Evolutionary conservation across 352 stramenopile species (phyloP).

Genomic region (Phytopythium sindhum): DNA sequence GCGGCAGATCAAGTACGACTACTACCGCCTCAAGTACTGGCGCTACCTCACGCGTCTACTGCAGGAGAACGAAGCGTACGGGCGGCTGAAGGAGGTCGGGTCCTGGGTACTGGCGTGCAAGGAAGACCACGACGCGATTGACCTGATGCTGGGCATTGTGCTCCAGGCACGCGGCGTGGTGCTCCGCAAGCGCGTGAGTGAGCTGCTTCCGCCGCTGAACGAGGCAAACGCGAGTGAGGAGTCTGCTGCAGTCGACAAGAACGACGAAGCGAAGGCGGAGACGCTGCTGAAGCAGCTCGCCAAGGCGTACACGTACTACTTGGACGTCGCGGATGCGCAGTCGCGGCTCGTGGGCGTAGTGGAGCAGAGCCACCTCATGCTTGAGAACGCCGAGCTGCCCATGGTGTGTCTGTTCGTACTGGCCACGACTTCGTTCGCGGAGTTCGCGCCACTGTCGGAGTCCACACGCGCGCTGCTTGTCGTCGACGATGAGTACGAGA

Average conservation of each 20-base stretch:
- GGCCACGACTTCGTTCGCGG: conserved; percentile 16
- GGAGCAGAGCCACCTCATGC: conserved; percentile 19
- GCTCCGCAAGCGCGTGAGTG: conserved; percentile 25
- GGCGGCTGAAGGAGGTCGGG: conserved; percentile 59
- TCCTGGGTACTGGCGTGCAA: conserved; percentile 75
- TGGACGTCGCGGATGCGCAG: conserved; percentile 45
- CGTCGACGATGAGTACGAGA: conserved; percentile 17
- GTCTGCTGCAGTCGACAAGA: background rate
- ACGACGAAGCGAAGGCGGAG: conserved; percentile 3
- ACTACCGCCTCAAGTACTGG: conserved; percentile 76
- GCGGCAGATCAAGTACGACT: conserved; percentile 78
- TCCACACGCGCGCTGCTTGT: conserved; percentile 11
- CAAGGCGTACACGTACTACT: conserved; percentile 59
- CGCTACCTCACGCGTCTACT: conserved; percentile 58
- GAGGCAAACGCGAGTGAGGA: background rate
- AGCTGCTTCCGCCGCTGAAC: conserved; percentile 8
- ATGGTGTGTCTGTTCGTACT: conserved; percentile 42
- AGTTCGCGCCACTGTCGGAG: conserved; percentile 20
- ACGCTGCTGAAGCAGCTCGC: conserved; percentile 48
- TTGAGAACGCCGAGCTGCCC: conserved; percentile 37
- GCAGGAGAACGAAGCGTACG: conserved; percentile 48
- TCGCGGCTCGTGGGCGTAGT: conserved; percentile 26
- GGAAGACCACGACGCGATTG: conserved; percentile 80
- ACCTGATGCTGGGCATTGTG: conserved; percentile 60
- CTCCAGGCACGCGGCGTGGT: conserved; percentile 45